These are phyloP conservation scores for Psidium friedrichsthalianum DNA, from an alignment of 345 rosid species.

Conservation along the genomic window DNA sequence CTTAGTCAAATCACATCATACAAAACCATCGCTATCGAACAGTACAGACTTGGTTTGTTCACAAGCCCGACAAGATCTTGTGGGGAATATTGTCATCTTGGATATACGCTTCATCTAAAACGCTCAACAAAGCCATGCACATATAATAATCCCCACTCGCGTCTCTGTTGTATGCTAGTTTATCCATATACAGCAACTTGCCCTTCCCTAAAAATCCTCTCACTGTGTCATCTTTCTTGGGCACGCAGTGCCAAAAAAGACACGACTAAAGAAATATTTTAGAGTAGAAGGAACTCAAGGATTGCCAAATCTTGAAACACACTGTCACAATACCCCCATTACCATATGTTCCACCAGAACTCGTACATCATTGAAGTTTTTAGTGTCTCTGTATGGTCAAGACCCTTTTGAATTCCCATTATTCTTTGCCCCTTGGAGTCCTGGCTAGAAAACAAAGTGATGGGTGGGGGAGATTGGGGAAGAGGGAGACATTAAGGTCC, in stretches of 20 bases:
- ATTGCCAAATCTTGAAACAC: not conserved
- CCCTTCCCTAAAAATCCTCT: not conserved
- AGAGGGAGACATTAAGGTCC: constrained; percentile 26
- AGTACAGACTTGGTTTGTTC: not conserved
- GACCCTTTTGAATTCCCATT: not conserved
- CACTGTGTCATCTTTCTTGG: not conserved
- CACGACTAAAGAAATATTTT: not conserved
- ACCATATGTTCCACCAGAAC: not conserved
- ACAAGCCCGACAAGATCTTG: constrained; percentile 14
- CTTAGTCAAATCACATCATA: not conserved
- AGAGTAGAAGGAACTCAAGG: not conserved
- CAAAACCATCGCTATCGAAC: not conserved
- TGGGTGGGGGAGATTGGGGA: constrained; percentile 9
- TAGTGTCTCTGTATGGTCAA: not conserved
- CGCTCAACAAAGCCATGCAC: not conserved
- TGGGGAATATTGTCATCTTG: constrained; percentile 8
- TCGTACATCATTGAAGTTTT: not conserved
- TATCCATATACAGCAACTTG: not conserved
- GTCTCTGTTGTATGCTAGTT: not conserved
- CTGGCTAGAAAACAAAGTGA: not conserved
- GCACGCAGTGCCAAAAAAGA: not conserved
- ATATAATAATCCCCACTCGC: not conserved
- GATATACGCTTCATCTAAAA: not conserved
- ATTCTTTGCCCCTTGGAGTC: not conserved
- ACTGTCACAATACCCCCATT: not conserved